A percentile compares a stretch with the other conserved stretches of the same genome.
Conservation (phyloP, 164 flowering plant genomes). For the Liriodendron chinense region DNA sequence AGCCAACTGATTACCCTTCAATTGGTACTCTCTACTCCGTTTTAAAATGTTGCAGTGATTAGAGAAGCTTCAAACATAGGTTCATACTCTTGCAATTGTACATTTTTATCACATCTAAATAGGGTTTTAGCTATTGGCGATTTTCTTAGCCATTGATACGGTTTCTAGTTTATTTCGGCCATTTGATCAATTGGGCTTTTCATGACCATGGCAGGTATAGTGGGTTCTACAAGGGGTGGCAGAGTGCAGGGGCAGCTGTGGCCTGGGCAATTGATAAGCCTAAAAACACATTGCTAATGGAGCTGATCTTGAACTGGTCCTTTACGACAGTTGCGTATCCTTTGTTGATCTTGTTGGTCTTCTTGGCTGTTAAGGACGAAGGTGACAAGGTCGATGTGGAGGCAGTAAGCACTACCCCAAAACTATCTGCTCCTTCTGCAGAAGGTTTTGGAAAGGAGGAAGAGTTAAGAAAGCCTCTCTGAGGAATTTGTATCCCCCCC, state of each 20-base stretch:
- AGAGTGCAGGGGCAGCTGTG: slow-evolving; percentile 92
- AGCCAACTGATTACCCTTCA: too few species aligned
- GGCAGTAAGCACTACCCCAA: background rate
- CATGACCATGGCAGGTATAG: slow-evolving; percentile 43
- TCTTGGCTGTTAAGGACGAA: slow-evolving; percentile 64
- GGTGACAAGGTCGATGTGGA: slow-evolving; percentile 20
- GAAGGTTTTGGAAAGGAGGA: background rate
- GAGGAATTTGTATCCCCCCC: background rate
- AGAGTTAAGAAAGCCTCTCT: background rate
- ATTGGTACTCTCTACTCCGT: too few species aligned
- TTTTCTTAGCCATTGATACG: too few species aligned
- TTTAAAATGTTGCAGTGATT: too few species aligned
- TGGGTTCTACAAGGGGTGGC: slow-evolving; percentile 93
- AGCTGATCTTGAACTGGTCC: slow-evolving; percentile 70
- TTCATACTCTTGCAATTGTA: too few species aligned
- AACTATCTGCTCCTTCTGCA: slow-evolving; percentile 3
- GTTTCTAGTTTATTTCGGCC: background rate
- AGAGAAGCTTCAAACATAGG: too few species aligned
- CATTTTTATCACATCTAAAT: too few species aligned
- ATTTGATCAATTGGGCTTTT: background rate
- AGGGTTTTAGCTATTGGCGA: too few species aligned
- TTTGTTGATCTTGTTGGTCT: slow-evolving; percentile 49
- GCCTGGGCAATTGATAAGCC: slow-evolving; percentile 83
- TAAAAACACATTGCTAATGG: slow-evolving; percentile 43
- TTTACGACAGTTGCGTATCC: slow-evolving; percentile 76